Conservation (phyloP, 768 basidiomycete species). For the Leccinellum luteum region DNA sequence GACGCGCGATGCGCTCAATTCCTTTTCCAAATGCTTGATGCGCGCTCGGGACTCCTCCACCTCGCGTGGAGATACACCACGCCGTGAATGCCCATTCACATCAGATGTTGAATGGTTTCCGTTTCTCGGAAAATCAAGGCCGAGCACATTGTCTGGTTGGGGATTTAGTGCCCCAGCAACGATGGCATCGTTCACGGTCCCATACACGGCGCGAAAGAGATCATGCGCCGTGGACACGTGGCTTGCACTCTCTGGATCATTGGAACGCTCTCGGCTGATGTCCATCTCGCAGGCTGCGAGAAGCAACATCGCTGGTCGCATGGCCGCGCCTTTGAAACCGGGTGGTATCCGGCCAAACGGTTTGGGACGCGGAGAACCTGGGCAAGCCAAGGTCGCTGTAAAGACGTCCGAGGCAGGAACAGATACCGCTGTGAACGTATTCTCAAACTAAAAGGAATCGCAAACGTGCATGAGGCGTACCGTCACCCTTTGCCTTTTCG, state of each 20-base stretch:
- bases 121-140: conserved; percentile 24
- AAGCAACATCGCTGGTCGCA: conserved; percentile 30
- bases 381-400: conserved; percentile 5
- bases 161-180: conserved; percentile 15
- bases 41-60: conserved; percentile 8
- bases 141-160: conserved; percentile 21
- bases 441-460: conserved; percentile 14
- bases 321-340: conserved; percentile 12
- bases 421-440: conserved; percentile 10
- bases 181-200: conserved; percentile 21
- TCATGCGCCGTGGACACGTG: conserved; percentile 24
- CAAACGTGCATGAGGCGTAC: conserved; percentile 20
- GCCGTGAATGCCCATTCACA: not conserved
- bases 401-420: conserved; percentile 8
- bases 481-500: conserved; percentile 24
- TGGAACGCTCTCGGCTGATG: conserved; percentile 27
- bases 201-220: conserved; percentile 33
- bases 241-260: conserved; percentile 15
- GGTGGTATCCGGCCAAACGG: conserved; percentile 5
- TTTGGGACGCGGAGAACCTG: conserved; percentile 9
- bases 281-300: conserved; percentile 34
- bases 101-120: conserved; percentile 1
- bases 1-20: conserved; percentile 16
- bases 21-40: conserved; percentile 24
- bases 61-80: not conserved